Conservation (phyloP, 306 rosid species). For the Cucurbita moschata region DNA sequence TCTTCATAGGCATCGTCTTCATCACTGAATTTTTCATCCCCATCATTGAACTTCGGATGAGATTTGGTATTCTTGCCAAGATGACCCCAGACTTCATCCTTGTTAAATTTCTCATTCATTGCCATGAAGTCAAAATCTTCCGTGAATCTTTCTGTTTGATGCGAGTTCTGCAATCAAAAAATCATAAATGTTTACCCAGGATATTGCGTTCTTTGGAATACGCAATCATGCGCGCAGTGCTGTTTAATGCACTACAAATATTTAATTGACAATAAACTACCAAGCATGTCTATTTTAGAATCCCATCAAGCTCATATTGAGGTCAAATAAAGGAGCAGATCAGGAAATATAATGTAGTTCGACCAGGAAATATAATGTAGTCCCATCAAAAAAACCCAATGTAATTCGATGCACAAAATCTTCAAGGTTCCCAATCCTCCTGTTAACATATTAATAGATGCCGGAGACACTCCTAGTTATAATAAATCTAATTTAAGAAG, state of each 20-base stretch:
- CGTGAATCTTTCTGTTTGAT: conserved; percentile 47
- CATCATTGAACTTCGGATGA: conserved; percentile 34
- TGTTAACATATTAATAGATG: background rate
- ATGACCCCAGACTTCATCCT: conserved; percentile 99
- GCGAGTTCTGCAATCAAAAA: conserved; percentile 42
- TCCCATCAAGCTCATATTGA: background rate
- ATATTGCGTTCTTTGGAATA: background rate
- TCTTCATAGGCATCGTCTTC: conserved; percentile 49
- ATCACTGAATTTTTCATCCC: conserved; percentile 39
- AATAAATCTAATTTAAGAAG: background rate
- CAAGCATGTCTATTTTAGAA: background rate
- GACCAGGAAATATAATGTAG: too few relatives aligned
- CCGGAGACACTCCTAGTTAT: background rate
- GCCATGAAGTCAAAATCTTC: conserved; percentile 91
- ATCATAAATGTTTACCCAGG: background rate
- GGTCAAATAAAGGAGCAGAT: background rate
- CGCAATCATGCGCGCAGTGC: background rate
- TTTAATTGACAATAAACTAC: background rate
- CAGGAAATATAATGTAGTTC: background rate
- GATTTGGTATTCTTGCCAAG: conserved; percentile 64
- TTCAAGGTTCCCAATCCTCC: background rate
- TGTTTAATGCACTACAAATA: background rate
- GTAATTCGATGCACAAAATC: background rate
- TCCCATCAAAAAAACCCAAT: background rate
- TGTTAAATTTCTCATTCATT: conserved; percentile 94